A percentile compares a stretch with the other conserved stretches of the same genome.
phyloP scores from a whole-genome alignment of 805 yeast genomes.

The Metschnikowia picachoensis region DNA sequence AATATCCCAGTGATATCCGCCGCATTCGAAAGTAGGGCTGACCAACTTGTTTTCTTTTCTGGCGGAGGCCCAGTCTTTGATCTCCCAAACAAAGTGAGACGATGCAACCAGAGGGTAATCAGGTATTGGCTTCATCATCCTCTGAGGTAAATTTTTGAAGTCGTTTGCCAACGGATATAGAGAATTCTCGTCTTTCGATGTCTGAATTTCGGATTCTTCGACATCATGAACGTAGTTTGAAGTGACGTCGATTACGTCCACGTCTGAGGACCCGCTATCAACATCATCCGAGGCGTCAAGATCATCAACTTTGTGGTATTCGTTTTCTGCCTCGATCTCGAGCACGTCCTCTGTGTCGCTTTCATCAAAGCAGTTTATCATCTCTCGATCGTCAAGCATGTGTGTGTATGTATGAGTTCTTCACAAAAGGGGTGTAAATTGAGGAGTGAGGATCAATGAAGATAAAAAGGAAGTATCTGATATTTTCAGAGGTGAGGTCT shows the following conservation, averaged over 20 bases:
- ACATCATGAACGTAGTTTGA: conserved; percentile 6
- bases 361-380: neutral
- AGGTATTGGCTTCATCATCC: conserved; percentile 35
- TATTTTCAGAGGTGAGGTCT: too few relatives aligned
- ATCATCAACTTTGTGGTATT: neutral
- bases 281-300: conserved; percentile 19
- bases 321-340: neutral
- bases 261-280: conserved; percentile 14
- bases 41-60: conserved; percentile 43
- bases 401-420: neutral
- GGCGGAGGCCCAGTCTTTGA: conserved; percentile 42
- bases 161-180: conserved; percentile 29
- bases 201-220: neutral
- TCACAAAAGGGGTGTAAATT: too few relatives aligned
- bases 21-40: conserved; percentile 48
- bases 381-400: neutral
- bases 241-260: conserved; percentile 13
- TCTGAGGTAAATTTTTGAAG: conserved; percentile 22
- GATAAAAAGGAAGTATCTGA: too few relatives aligned
- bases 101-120: conserved; percentile 38
- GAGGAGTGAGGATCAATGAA: neutral
- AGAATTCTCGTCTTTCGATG: neutral
- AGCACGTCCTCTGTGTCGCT: neutral
- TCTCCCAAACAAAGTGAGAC: conserved; percentile 46
- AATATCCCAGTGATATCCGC: conserved; percentile 64